Evolutionary conservation across 768 basidiomycete genomes (phyloP), one percentile per base, ranked within the genome.

Genomic region (Suillus subalutaceus): DNA sequence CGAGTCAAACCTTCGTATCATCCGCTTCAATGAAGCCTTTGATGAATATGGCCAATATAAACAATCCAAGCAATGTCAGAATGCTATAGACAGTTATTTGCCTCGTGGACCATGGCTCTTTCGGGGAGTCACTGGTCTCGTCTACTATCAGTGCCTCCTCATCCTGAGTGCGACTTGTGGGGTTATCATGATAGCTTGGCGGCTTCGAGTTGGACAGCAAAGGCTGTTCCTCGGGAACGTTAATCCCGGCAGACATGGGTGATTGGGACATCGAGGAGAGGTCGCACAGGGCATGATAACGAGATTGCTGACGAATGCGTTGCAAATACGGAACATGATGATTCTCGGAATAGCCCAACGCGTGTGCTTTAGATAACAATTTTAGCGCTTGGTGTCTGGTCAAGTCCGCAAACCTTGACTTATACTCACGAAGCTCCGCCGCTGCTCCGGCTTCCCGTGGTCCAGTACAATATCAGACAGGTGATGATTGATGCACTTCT

Each of bases 21-120:
- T 84, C 89, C 9, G 88, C 81, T 52, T 90, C 88, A 12, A 91
- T 85, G 71, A 90, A 88, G 4, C 86, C 89, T 69, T 92, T 90
- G 73, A 93, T 81, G 63, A 92, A 84, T 44, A 89, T 60, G 5
- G 72, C 84, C 10, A 89, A 65, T 3, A 80, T 71, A 35, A 84
- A 71, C 0, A 79, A 71, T 13, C 79, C 80, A 3, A 78, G 65
- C 3, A 85, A 48, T 8, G 75, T 68, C 37, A 85, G 68, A 5
- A 80, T 62, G 38, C 75, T 68, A 66, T 81, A 82, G 63, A 76
- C 67, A 1, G 35, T 55, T 10, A 75, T 63, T 38, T 23, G 70
- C 30, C 56, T 62, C 38, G 5, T 43, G 68, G 64, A 69, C 26
- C 66, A 66, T 12, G 57, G 69, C 6, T 63, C 44, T 59, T 69